Percentiles rank a stretch among this genome's conserved stretches.
Conservation (phyloP, 257 asterid species). For the Solanum virginianum region DNA sequence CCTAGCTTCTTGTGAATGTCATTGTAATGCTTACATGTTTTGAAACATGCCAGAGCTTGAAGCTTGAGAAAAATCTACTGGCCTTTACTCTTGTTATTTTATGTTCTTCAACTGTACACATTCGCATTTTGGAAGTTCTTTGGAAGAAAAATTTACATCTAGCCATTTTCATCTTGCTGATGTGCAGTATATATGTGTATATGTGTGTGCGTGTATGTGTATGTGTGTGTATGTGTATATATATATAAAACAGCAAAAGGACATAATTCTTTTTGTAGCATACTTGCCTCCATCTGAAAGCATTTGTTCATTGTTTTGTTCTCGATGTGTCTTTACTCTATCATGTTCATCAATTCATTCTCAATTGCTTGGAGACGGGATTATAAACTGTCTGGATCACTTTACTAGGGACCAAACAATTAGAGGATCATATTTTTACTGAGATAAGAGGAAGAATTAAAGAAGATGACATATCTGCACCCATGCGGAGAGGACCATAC, state of each 20-base stretch:
- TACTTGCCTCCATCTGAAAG: not conserved
- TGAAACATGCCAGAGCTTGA: not conserved
- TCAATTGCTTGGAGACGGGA: not conserved
- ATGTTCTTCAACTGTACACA: not conserved
- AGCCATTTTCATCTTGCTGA: not conserved
- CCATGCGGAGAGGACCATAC: conserved; percentile 52
- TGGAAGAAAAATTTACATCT: not conserved
- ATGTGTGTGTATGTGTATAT: too few species aligned
- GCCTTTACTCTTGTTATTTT: not conserved
- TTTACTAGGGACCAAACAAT: conserved; percentile 52
- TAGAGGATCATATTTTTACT: conserved; percentile 58
- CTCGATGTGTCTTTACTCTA: not conserved
- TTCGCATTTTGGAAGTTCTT: not conserved
- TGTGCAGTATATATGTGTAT: not conserved
- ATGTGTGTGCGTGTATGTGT: too few species aligned
- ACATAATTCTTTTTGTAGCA: not conserved
- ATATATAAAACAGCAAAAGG: not conserved
- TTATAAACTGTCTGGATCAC: conserved; percentile 1
- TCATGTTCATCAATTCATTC: not conserved
- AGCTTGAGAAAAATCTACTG: not conserved
- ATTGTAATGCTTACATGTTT: not conserved
- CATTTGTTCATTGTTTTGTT: not conserved
- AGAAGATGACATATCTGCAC: conserved; percentile 88
- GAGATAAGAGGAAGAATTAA: conserved; percentile 81
- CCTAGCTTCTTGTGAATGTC: not conserved